Base-by-base conservation (phyloP, 306 rosid genomes). In the Begonia masoniana region DNA sequence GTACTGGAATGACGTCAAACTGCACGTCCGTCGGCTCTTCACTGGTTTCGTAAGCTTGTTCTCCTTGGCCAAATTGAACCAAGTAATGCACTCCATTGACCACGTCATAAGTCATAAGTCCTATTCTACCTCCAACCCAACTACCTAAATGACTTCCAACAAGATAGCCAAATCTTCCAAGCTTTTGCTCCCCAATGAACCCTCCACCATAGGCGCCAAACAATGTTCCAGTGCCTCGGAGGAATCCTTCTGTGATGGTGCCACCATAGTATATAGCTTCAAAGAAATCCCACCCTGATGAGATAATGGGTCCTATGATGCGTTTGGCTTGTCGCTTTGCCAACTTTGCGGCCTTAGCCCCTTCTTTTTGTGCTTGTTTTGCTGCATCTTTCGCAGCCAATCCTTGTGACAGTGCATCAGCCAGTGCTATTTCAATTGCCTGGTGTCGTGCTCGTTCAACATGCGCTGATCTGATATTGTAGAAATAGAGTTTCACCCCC, bases 91-190 rank as follows among this genome's bases (percentile, higher is more conserved):
- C 65, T 62, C 81, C 96, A 72, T 78, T 81, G 54, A 71, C 73
- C 66, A 86, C 83, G 69, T 86, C 96, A 73, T 92, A 79, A 3
- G 75, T 50, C 99, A 83, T 83, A 17, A 92, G 63, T 17, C 94
- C 99, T 17, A 86, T 62, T 63, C 92, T 81, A 76, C 93, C 99
- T 46, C 99, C 99, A 60, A 79, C 39, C 96, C 96, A 86, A 74
- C 96, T 86, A 4, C 99, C 99, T 61, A 77, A 13, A 10, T 77
- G 82, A 72, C 99, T 86, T 72, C 96, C 99, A 39, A 81, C 70
- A 60, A 83, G 93, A 70, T 86, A 83, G 57, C 99, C 99, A 55
- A 86, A 52, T 71, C 84, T 77, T 55, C 96, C 95, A 42, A 83
- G 73, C 71, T 70, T 79, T 66, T 81, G 72, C 59, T 92, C 99